Conservation (phyloP, 2,329 filamentous ascomycete genomes). For the Aspergillus ochraceus region DNA sequence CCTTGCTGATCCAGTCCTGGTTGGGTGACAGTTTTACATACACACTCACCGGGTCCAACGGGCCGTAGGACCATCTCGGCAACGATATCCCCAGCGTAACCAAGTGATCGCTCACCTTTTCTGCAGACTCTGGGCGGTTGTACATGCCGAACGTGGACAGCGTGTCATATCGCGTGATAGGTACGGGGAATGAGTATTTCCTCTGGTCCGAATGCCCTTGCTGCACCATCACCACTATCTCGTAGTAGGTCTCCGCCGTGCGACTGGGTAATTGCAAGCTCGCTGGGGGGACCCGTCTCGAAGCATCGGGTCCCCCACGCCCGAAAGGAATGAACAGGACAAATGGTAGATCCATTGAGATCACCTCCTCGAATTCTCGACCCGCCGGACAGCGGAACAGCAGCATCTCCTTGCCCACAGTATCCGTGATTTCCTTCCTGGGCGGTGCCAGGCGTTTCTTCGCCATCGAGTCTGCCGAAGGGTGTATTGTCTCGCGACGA, state of each 20-base stretch:
- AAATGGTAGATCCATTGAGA: constrained; percentile 96
- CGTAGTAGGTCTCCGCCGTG: constrained; percentile 96
- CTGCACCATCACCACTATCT: constrained; percentile 92
- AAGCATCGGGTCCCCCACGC: constrained; percentile 84
- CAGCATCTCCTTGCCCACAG: constrained; percentile 93
- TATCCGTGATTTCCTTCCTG: constrained; percentile 84
- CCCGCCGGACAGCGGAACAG: constrained; percentile 83
- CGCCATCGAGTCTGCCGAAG: constrained; percentile 88
- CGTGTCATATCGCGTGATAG: constrained; percentile 90
- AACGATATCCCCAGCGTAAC: constrained; percentile 90
- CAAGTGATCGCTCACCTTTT: constrained; percentile 82
- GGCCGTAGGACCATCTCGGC: constrained; percentile 94
- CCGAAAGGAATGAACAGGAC: constrained; percentile 97
- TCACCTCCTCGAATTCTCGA: constrained; percentile 81
- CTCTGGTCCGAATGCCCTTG: constrained; percentile 84
- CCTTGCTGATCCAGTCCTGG: constrained; percentile 85
- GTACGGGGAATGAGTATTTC: constrained; percentile 88
- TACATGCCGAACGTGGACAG: constrained; percentile 99
- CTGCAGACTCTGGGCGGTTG: constrained; percentile 87
- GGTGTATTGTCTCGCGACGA: constrained; percentile 93
- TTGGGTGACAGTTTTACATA: constrained; percentile 95
- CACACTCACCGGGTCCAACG: constrained; percentile 89
- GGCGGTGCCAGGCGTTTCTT: constrained; percentile 90
- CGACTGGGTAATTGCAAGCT: constrained; percentile 86
- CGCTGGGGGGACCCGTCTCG: constrained; percentile 85